Percentiles rank a stretch among this genome's conserved stretches.
These are phyloP conservation scores for Cokeromyces recurvatus DNA, from an alignment of 371 early-diverging fungal species.

Conservation along the genomic window DNA sequence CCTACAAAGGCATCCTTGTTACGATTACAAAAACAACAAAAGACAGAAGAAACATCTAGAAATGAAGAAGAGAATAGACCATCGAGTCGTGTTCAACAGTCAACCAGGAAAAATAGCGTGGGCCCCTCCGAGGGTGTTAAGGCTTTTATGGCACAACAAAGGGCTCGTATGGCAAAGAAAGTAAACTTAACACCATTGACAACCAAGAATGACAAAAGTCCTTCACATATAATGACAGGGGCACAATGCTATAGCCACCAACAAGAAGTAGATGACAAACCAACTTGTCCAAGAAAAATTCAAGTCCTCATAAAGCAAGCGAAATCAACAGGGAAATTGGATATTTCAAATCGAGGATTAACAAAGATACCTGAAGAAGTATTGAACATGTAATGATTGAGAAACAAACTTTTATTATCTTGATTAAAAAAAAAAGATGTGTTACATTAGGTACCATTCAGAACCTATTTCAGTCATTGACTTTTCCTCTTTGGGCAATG, in stretches of 20 bases:
- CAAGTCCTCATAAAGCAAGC: constrained; percentile 26
- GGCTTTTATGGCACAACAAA: constrained; percentile 43
- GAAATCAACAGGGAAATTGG: constrained; percentile 56
- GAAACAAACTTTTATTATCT: neutral
- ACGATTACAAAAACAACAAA: constrained; percentile 15
- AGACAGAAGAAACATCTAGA: too few species aligned
- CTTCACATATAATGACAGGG: constrained; percentile 35
- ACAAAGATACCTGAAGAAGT: constrained; percentile 61
- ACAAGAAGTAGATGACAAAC: too few species aligned
- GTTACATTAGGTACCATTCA: constrained; percentile 57
- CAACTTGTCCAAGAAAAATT: too few species aligned
- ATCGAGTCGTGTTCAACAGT: neutral
- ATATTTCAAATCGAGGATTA: constrained; percentile 64
- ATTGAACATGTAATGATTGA: constrained; percentile 43
- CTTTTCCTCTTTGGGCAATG: constrained; percentile 42
- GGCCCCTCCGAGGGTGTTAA: constrained; percentile 36
- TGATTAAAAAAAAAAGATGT: too few species aligned
- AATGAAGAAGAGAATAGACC: neutral
- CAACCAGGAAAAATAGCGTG: neutral
- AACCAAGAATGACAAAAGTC: neutral
- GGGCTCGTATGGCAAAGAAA: constrained; percentile 26
- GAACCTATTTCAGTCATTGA: constrained; percentile 57
- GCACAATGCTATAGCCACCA: constrained; percentile 33
- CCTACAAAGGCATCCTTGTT: constrained; percentile 35
- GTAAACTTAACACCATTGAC: too few species aligned